Percentiles rank a stretch among this genome's conserved stretches.
These are phyloP conservation scores for Syzygium malaccense DNA, from an alignment of 441 rosid genomes.

Conservation along the genomic window DNA sequence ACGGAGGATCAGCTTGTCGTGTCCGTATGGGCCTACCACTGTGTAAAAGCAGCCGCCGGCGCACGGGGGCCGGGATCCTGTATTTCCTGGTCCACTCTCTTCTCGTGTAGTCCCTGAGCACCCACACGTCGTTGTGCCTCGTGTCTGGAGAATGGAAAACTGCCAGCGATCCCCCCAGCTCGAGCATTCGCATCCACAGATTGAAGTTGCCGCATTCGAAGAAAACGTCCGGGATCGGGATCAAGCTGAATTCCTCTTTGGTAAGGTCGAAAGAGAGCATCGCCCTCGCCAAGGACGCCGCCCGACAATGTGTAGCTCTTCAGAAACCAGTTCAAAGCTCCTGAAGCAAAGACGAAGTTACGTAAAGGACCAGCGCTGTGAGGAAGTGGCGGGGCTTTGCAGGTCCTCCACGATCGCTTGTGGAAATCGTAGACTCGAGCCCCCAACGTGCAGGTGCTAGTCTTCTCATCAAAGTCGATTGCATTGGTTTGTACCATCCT, in stretches of 20 bases:
- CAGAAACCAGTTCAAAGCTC: not conserved
- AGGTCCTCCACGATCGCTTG: not conserved
- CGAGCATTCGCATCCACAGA: not conserved
- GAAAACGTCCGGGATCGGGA: not conserved
- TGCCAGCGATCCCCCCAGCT: not conserved
- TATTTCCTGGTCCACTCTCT: not conserved
- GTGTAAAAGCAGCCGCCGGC: not conserved
- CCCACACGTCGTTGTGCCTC: not conserved
- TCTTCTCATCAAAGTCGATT: not conserved
- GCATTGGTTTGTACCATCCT: not conserved
- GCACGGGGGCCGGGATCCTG: not conserved
- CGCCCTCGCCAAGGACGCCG: accelerated
- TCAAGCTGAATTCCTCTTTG: not conserved
- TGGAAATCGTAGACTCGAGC: not conserved
- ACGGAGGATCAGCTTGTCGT: not conserved
- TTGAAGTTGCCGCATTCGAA: not conserved
- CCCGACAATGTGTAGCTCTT: not conserved
- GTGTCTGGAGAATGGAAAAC: not conserved
- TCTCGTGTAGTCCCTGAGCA: not conserved
- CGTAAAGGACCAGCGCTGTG: not conserved
- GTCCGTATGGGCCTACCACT: not conserved
- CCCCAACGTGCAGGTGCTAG: accelerated
- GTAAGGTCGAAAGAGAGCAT: not conserved
- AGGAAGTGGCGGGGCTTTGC: not conserved
- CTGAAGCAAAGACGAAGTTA: not conserved